Percentiles rank a stretch among this genome's conserved stretches.
phyloP scores from a whole-genome alignment of 1,284 basidiomycete species.

The Boletus mariae region DNA sequence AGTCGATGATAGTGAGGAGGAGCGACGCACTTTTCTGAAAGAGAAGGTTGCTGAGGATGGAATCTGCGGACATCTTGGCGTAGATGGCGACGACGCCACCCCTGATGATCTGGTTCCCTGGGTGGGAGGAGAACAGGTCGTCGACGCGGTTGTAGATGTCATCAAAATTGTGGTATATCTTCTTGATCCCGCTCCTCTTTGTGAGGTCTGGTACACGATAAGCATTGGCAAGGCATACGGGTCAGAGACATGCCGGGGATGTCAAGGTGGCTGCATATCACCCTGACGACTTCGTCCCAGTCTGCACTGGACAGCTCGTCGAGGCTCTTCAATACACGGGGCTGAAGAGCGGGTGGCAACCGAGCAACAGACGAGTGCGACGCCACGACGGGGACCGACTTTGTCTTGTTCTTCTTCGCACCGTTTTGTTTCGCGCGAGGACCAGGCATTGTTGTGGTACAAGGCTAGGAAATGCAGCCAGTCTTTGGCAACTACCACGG shows the following conservation, averaged over 20 bases:
- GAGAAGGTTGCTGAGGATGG: constrained; percentile 54
- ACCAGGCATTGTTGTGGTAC: constrained; percentile 27
- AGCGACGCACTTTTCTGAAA: constrained; percentile 45
- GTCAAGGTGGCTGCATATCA: constrained; percentile 47
- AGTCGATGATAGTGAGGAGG: background rate
- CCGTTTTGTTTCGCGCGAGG: constrained; percentile 26
- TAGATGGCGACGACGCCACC: constrained; percentile 60
- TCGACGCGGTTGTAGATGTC: constrained; percentile 49
- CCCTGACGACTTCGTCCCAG: constrained; percentile 44
- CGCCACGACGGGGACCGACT: constrained; percentile 1
- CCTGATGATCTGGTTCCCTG: constrained; percentile 39
- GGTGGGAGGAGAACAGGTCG: constrained; percentile 37
- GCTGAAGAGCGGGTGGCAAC: constrained; percentile 15
- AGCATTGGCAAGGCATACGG: background rate
- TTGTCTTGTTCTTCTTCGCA: constrained; percentile 19
- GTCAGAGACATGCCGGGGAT: constrained; percentile 44
- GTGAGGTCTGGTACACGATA: constrained; percentile 43
- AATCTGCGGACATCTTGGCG: constrained; percentile 59
- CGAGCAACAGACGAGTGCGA: background rate
- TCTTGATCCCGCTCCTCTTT: constrained; percentile 56
- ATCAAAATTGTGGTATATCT: constrained; percentile 54
- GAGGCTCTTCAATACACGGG: constrained; percentile 11
- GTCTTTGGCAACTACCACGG: constrained; percentile 66
- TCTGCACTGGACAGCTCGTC: constrained; percentile 32
- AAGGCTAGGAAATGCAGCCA: background rate